Conservation (phyloP, 2,329 filamentous ascomycete species). For the Fusarium sacchari region DNA sequence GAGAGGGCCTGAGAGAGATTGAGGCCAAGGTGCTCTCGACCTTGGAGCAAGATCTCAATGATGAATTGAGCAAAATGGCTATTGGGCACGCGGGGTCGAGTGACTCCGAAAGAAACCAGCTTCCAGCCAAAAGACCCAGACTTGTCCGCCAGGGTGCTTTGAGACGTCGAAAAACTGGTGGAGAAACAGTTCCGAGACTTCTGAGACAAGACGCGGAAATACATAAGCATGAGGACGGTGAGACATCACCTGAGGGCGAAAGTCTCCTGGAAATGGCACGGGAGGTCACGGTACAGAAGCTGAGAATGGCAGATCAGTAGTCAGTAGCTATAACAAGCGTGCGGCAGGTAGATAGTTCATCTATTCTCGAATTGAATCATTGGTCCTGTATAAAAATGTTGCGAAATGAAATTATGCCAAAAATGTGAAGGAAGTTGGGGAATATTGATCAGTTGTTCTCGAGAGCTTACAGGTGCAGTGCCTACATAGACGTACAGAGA, state of each 20-base stretch:
- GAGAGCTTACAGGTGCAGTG: neutral
- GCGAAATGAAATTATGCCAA: fast-evolving
- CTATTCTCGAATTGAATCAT: fast-evolving
- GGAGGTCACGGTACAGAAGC: fast-evolving
- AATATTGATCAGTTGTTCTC: neutral
- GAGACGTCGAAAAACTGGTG: neutral
- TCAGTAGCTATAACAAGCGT: fast-evolving
- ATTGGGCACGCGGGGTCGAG: no score
- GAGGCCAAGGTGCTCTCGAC: fast-evolving
- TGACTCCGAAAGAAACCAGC: no score
- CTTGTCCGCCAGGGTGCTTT: fast-evolving
- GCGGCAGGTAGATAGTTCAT: fast-evolving
- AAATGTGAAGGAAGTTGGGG: fast-evolving
- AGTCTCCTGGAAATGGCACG: fast-evolving
- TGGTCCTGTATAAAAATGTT: fast-evolving
- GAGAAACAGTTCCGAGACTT: neutral
- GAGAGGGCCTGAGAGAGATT: fast-evolving
- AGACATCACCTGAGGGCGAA: fast-evolving
- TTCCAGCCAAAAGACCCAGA: neutral
- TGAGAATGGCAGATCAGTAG: neutral
- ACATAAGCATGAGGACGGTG: fast-evolving
- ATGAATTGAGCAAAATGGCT: fast-evolving
- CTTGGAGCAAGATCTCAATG: neutral
- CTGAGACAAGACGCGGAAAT: neutral
- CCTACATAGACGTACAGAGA: neutral